Base-by-base conservation (phyloP, 768 basidiomycete species). In the Obba rivulosa region DNA sequence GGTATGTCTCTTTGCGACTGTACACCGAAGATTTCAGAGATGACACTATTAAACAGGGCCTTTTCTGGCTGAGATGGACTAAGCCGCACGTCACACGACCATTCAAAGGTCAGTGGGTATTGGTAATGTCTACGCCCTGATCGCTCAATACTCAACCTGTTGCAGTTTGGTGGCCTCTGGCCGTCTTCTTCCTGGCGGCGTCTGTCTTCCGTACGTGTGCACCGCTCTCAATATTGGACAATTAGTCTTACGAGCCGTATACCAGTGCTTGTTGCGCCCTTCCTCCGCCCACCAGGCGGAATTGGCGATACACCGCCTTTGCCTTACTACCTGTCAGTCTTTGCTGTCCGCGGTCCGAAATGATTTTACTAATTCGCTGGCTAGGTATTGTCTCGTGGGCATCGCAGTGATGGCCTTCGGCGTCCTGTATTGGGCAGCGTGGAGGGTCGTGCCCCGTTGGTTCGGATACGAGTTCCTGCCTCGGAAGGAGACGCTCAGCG, bases 221-320 rank as follows among this genome's bases (percentile, higher is more conserved):
- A 13, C 23, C n/a, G 8, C 20, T 7, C 46, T 11, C 7, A 34
- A n/a, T 23, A 11, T 3, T n/a, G 22, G 18, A 31, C 17, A 8
- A 21, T 25, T 0, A 17, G 34, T 34, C 31, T 21, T n/a, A 75
- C 37, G 11, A 2, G 8, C 34, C 22, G 18, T 2, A 16, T 22
- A 25, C 8, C 36, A 58, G 80, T 83, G 8, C 65, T 83, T 3
- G 56, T 81, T 9, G 73, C 74, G 1, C 81, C 81, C 0, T 83
- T 80, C 67, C 43, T 82, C 4, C 72, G 55, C 20, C 81, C 81
- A 3, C 67, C 77, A 0, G 76, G 77, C 51, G 68, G 72, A 16
- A 69, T 77, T 0, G 81, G 80, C 11, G 79, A 83, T 53, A 80
- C 80, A 0, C 79, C 79, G 10, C 77, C 81, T 10, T 56, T 82